Conservation (phyloP, 495 filamentous ascomycete species). For the Saxophila tyrrhenica region DNA sequence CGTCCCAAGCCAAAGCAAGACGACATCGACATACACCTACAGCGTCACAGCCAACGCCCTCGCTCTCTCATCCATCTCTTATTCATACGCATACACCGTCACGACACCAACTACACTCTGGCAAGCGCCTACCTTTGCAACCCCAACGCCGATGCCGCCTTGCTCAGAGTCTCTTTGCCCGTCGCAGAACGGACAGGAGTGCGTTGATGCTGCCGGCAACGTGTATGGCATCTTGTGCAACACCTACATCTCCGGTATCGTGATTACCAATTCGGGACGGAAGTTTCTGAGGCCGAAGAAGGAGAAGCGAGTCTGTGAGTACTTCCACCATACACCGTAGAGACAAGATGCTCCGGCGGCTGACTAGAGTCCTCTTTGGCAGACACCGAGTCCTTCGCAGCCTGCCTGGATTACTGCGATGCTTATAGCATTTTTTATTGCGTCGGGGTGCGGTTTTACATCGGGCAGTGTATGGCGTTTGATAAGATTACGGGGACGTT, state of each 20-base stretch:
- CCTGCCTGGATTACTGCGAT: constrained; percentile 9
- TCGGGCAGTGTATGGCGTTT: constrained; percentile 9
- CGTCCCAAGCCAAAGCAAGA: constrained; percentile 1
- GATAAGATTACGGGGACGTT: constrained; percentile 11
- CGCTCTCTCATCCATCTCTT: constrained; percentile 1
- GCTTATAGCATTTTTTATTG: constrained; percentile 1
- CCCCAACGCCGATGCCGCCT: not conserved
- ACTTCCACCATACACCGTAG: no score
- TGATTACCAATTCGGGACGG: constrained; percentile 7
- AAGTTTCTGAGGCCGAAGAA: constrained; percentile 1
- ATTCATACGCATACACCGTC: constrained; percentile 10
- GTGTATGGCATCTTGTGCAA: constrained; percentile 10
- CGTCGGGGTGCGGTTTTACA: not conserved
- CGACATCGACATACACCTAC: not conserved
- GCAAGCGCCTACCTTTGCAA: constrained; percentile 8
- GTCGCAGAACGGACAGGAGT: not conserved
- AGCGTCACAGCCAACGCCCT: not conserved
- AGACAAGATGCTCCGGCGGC: no score
- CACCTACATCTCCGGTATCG: not conserved
- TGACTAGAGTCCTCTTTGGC: not conserved
- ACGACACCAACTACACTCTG: constrained; percentile 9
- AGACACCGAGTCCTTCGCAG: constrained; percentile 3
- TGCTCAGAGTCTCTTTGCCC: constrained; percentile 9
- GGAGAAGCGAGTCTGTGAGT: not conserved
- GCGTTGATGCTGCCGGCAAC: constrained; percentile 1